These are phyloP conservation scores for Fusarium citri DNA, from an alignment of 2,329 filamentous ascomycete genomes.

Conservation along the genomic window DNA sequence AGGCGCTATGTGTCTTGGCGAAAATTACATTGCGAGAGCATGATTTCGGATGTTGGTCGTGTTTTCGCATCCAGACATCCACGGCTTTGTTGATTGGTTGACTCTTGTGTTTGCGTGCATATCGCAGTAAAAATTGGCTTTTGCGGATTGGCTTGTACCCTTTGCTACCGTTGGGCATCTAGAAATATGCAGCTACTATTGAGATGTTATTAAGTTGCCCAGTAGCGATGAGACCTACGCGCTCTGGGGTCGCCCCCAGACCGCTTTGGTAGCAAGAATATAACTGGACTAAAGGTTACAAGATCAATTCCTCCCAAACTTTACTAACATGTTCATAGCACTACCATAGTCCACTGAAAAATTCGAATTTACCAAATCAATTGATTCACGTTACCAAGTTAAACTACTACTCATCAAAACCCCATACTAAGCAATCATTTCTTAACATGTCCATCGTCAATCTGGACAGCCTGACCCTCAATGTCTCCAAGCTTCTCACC, in stretches of 20 bases:
- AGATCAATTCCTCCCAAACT: too few species aligned
- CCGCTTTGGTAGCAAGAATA: too few species aligned
- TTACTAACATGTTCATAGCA: background rate
- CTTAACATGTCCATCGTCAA: background rate
- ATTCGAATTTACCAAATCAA: fast-evolving
- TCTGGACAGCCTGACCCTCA: background rate
- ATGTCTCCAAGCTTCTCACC: slow-evolving; percentile 7
- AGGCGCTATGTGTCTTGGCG: background rate
- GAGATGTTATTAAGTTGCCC: background rate
- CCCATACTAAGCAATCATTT: background rate
- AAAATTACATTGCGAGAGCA: fast-evolving
- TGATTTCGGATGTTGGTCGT: background rate
- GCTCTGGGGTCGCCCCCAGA: background rate
- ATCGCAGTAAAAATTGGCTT: fast-evolving
- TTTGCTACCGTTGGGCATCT: background rate
- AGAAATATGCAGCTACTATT: background rate
- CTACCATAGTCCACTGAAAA: fast-evolving
- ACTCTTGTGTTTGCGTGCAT: background rate
- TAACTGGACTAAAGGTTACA: too few species aligned
- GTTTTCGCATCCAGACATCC: background rate
- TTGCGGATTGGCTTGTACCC: fast-evolving
- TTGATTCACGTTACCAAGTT: fast-evolving
- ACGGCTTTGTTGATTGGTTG: background rate
- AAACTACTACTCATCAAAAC: background rate
- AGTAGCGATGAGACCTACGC: background rate